Evolutionary conservation across 306 rosid genomes (phyloP).

Genomic region (Trifolium fragiferum): DNA sequence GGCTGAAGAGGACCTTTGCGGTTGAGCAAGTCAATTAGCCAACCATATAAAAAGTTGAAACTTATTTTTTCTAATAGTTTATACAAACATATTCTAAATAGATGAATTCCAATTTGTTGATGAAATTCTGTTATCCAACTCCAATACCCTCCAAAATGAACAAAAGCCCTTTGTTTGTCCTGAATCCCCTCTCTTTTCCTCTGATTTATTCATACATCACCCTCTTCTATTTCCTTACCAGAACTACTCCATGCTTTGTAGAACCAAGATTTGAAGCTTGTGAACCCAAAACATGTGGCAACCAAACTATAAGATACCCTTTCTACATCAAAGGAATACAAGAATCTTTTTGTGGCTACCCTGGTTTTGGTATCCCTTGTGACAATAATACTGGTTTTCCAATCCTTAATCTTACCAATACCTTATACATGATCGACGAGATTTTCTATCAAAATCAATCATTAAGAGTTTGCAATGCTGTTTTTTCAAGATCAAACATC

Average conservation of each 20-base stretch:
- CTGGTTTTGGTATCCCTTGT: slow-evolving; percentile 61
- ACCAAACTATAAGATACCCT: slow-evolving; percentile 53
- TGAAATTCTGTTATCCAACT: too few relatives aligned
- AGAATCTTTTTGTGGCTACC: slow-evolving; percentile 54
- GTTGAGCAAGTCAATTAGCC: too few relatives aligned
- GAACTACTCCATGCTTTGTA: not conserved
- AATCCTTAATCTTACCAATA: slow-evolving; percentile 40
- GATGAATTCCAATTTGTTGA: too few relatives aligned
- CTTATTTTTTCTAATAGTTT: too few relatives aligned
- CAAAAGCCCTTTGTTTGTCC: too few relatives aligned
- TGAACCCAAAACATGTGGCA: slow-evolving; percentile 45
- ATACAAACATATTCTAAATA: too few relatives aligned
- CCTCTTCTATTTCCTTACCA: slow-evolving; percentile 1
- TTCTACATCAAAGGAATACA: slow-evolving; percentile 48
- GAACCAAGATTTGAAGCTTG: slow-evolving; percentile 47
- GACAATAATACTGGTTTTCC: slow-evolving; percentile 24
- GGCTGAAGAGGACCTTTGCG: too few relatives aligned
- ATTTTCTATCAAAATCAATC: slow-evolving; percentile 48
- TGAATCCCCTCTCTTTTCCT: too few relatives aligned
- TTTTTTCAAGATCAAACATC: slow-evolving; percentile 10
- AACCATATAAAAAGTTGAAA: too few relatives aligned
- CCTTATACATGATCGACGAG: slow-evolving; percentile 31
- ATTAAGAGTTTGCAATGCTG: slow-evolving; percentile 49
- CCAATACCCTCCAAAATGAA: too few relatives aligned
- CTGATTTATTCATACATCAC: not conserved